Conservation (phyloP, 2,329 filamentous ascomycete species). For the Botrytis sinoallii region DNA sequence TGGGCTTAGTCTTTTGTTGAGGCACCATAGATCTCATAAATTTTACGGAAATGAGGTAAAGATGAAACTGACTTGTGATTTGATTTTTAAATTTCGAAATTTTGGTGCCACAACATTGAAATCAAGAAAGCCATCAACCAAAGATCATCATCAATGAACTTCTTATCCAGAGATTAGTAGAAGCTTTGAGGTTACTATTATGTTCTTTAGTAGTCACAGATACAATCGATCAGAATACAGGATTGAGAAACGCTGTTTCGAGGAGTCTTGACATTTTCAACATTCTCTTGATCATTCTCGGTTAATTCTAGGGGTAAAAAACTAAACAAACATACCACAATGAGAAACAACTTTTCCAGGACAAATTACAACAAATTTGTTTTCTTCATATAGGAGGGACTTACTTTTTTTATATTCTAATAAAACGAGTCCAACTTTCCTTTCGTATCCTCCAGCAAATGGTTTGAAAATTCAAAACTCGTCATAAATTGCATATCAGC, state of each 20-base stretch:
- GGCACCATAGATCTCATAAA: not conserved
- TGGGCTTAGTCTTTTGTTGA: not conserved
- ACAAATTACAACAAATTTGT: not conserved
- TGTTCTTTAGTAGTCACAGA: not conserved
- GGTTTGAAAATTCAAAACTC: not conserved
- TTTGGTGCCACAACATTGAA: not conserved
- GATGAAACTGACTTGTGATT: not conserved
- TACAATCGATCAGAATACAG: not conserved
- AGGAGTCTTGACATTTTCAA: not conserved
- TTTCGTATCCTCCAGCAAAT: not conserved
- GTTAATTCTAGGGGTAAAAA: not conserved
- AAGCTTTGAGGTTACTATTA: too few species aligned
- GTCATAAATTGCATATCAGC: not conserved
- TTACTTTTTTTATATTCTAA: too few species aligned
- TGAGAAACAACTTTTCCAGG: too few species aligned
- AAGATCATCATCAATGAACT: not conserved
- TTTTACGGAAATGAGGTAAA: not conserved
- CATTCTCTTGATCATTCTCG: not conserved
- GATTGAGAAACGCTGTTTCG: not conserved
- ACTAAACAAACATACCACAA: too few species aligned
- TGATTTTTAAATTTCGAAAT: too few species aligned
- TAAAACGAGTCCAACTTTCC: not conserved
- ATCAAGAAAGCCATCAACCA: not conserved
- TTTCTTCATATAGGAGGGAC: not conserved
- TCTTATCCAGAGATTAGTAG: not conserved